Base-by-base conservation (phyloP, 1,284 basidiomycete genomes). In the Ceratobasidium papillatum region DNA sequence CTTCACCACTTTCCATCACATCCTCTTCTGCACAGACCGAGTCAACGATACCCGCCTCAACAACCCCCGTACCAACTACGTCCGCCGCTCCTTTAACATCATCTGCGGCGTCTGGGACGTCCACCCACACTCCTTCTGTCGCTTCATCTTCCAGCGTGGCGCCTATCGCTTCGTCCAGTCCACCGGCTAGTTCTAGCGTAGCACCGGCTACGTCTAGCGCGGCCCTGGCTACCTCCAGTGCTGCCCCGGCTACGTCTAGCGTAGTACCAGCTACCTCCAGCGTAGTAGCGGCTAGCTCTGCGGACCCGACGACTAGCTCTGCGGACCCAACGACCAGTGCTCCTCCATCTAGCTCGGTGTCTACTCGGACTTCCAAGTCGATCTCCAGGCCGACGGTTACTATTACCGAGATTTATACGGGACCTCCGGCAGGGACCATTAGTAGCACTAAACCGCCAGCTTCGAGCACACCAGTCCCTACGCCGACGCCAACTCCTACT, bases 341-440 rank as follows among this genome's bases (percentile, higher is more conserved):
- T 11, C 22, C 61, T 25, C 25, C 43, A 2, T 9, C 25, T 1
- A 45, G 41, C 61, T 27, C 61, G 25, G 41, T 12, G n/a, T 19
- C 41, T 63, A 19, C 30, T 17, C 5, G 56, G n/a, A 45, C 52
- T n/a, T 43, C 61, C 17, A 45, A n/a, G 17, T 25, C 52, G 12
- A 69, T 45, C 52, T 27, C 61, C 17, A 38, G 68, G 30, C 68
- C 56, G 3, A 71, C 68, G 0, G 68, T 71, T 1, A 71, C 68
- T 2, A 61, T 71, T 45, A 71, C 68, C 54, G 68, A 71, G 56
- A 71, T 71, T 36, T 71, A 71, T 34, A 71, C 68, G 14, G 54
- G 41, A 5, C 68, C 68, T 34, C 68, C 68, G 30, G 43, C 19
- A 3, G 56, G 41, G 27, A 71, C 68, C 36, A 54, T 56, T 3